phyloP scores from a whole-genome alignment of 768 basidiomycete species.

The Podaxis sp. region DNA sequence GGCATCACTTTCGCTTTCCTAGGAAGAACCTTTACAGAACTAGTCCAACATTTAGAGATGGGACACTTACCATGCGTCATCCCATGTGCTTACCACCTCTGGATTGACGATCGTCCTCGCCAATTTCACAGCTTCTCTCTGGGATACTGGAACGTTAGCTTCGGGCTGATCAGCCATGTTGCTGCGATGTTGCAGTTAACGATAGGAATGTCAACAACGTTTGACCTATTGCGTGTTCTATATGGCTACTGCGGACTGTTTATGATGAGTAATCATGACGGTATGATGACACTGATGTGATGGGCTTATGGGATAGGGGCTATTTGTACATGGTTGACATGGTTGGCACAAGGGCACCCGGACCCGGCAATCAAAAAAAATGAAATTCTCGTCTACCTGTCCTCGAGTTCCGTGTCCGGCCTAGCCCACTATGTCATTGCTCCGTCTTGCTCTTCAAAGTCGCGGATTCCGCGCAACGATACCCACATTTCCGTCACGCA shows the following conservation, averaged over 20 bases:
- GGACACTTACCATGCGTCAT: slow-evolving; percentile 1
- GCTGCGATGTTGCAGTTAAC: background rate
- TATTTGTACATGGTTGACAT: background rate
- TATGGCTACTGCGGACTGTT: background rate
- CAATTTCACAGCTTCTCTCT: background rate
- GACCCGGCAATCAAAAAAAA: background rate
- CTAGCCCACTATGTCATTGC: background rate
- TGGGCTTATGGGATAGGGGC: background rate
- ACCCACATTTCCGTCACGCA: background rate
- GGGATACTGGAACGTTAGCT: background rate
- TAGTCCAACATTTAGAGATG: background rate
- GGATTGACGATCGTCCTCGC: slow-evolving; percentile 5
- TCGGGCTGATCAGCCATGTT: background rate
- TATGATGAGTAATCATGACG: background rate
- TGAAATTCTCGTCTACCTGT: background rate
- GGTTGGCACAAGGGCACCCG: background rate
- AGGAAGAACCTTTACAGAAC: background rate
- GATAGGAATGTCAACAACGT: background rate
- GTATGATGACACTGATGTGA: too few species aligned
- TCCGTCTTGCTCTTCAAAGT: slow-evolving; percentile 8
- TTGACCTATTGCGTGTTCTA: background rate
- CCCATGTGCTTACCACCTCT: slow-evolving; percentile 2
- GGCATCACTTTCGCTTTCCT: slow-evolving; percentile 56
- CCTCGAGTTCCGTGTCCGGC: background rate
- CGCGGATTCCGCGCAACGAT: background rate